Evolutionary conservation across 2,329 filamentous ascomycete genomes (phyloP), one percentile per base, ranked within the genome.

Genomic region (Penicillium sp.): DNA sequence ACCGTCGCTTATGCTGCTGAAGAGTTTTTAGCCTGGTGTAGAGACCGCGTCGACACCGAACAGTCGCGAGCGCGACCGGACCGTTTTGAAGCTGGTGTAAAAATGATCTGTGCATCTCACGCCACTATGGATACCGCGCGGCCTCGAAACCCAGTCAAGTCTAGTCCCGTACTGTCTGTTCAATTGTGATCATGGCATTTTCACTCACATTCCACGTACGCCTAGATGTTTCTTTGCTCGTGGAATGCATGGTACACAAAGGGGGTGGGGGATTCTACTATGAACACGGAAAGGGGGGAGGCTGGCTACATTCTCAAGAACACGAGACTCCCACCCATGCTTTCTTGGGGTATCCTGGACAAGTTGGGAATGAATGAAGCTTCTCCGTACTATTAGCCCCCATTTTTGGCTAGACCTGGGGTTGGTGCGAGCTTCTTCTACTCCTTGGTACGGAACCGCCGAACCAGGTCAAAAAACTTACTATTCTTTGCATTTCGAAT

Each of bases 81-180:
- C 6, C 21, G 28, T 43, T 28, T 43, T 29, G 8, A 16, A n/a
- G 42, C 33, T 26, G 12, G 23, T 10, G 13, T 2, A 24, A 12
- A 23, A 42, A 24, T 39, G n/a, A 34, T 31, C 26, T 38, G 44
- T 42, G 46, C 39, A 9, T 26, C 56, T 47, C 28, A 54, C 58
- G 59, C 58, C 51, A 51, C 45, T 52, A 54, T 57, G 47, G 45
- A 46, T 54, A 54, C 57, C 55, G 38, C 52, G 46, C 50, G 45
- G 50, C 52, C 45, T 29, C 23, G 41, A 28, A 15, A 45, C 38
- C 31, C 18, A 45, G 23, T 28, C 41, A 13, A 16, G 23, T n/a
- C 41, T 28, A 42, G 39, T 10, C 7, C n/a, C n/a, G 7, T 15
- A n/a, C n/a, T 36, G 15, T 18, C 33, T 21, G 18, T 10, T 39